Base-by-base conservation (phyloP, 331 rosid species). In the Phaseolus coccineus region DNA sequence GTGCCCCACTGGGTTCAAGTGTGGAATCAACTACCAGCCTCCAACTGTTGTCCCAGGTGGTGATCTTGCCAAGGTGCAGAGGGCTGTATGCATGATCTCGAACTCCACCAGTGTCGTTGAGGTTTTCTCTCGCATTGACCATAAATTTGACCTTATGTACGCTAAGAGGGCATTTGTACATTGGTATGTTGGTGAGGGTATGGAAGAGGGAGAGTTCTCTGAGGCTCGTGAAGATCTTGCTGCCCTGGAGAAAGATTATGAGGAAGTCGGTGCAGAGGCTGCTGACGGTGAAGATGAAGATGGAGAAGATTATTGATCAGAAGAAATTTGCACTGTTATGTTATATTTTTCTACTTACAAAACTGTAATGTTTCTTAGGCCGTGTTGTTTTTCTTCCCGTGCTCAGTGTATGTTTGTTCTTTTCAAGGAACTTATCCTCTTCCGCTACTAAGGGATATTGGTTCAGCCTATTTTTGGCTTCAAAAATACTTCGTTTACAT, bases 1-100 rank as follows among this genome's bases (percentile, higher is more conserved):
- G 88, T 85, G 86, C 67, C 88, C 88, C 3, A 85, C 88, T 48
- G 88, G 88, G 50, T 85, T 85, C 71, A 85, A 85, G 59, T 85
- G 88, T 10, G 88, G 88, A 82, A 85, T 85, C 82, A 82, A 85
- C 25, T 85, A 85, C 61, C 86, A 85, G 46, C 84, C 88, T 13
- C 88, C 88, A 53, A 81, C 88, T 52, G 88, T 85, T 69, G 88
- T 85, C 55, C 88, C 88, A 2, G 88, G 88, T 9, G 88, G 88
- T 11, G 88, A 85, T 63, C 88, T 85, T 48, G 86, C 86, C 8
- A 85, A 74, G 79, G 88, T 85, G 57, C 82, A 78, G 46, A 85
- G 88, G 77, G 88, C 86, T 47, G 86, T 79, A 40, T 85, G 88
- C 84, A 85, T 85, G 88, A 85, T 85, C 46, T 81, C 84, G 0